These are phyloP conservation scores for Plenodomus lindquistii DNA, from an alignment of 2,329 filamentous ascomycete species.

Conservation along the genomic window DNA sequence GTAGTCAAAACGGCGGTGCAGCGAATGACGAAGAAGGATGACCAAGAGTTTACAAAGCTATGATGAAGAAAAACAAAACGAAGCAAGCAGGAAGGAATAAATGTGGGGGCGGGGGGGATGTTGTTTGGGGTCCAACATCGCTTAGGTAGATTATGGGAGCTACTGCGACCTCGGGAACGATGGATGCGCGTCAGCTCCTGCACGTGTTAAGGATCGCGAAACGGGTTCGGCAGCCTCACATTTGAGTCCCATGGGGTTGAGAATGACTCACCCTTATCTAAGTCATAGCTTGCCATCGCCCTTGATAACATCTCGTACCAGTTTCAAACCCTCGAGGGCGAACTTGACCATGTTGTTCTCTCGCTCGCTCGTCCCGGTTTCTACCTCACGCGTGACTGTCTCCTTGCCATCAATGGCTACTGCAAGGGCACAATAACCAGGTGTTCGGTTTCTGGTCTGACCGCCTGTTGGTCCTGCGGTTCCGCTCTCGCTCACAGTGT, in stretches of 20 bases:
- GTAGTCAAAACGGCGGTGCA: neutral
- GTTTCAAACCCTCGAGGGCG: conserved; percentile 59
- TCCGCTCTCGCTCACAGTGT: conserved; percentile 62
- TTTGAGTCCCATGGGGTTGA: neutral
- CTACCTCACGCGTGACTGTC: conserved; percentile 58
- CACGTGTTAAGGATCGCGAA: neutral
- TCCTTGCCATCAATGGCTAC: conserved; percentile 59
- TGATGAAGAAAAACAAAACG: too few species aligned
- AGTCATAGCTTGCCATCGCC: conserved; percentile 46
- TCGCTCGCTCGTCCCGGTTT: conserved; percentile 60
- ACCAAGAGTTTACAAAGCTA: neutral
- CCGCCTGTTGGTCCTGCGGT: conserved; percentile 67
- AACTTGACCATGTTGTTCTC: conserved; percentile 67
- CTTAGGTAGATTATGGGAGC: neutral
- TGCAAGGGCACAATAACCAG: conserved; percentile 67
- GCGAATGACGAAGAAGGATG: neutral
- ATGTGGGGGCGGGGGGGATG: too few species aligned
- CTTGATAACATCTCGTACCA: conserved; percentile 61
- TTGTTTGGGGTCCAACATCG: neutral
- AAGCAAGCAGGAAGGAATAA: too few species aligned
- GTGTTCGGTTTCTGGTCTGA: conserved; percentile 58
- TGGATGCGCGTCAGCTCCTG: neutral
- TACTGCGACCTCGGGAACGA: neutral
- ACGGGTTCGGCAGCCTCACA: neutral
- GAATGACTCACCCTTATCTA: neutral